Evolutionary conservation across 805 yeast species (phyloP), one percentile per base, ranked within the genome.

Genomic region (Helenozyma baotianmanensis): DNA sequence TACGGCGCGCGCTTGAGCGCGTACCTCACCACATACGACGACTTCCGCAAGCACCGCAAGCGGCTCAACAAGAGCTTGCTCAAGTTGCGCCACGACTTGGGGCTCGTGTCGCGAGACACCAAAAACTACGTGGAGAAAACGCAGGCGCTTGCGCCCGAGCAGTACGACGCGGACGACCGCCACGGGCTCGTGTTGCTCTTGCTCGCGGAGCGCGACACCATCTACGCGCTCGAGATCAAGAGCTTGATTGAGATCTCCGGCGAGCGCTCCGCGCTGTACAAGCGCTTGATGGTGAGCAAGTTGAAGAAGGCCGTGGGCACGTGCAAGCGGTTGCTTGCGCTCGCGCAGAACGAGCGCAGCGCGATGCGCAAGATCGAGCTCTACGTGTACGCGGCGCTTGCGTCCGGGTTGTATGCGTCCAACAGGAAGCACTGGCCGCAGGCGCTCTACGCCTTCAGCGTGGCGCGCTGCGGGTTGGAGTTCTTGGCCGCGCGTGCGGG

Each of bases 141-240:
- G 4, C 57, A 73, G 22, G 56, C 60, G 19, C 67, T 83, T 17
- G 48, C 68, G 2, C 35, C 59, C 0, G 77, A 67, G 6, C 72
- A 76, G 36, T 80, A 80, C 42, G 68, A 59, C 4, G 40, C 54
- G 14, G 76, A 84, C 46, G 54, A 57, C 9, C 62, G 70, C 40
- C 76, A 62, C 50, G 90, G 80, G 21, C 64, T 70, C 24, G 58
- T 87, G 16, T 56, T 77, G n/a, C 61, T 88, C 15, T 64, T 77
- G 36, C 70, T 72, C n/a, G 78, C 82, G 1, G 97, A 92, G 57
- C 73, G 96, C 51, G 84, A 86, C 45, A 63, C 79, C 51, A 67
- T 86, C 19, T 75, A 71, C 45, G 82, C 89, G 1, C 69, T 77
- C 54, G 88, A 82, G 55, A 66, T 78, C 33, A 74, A 74, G 39